Evolutionary conservation across 129 eudicot species (phyloP).

Genomic region (Apium graveolens): DNA sequence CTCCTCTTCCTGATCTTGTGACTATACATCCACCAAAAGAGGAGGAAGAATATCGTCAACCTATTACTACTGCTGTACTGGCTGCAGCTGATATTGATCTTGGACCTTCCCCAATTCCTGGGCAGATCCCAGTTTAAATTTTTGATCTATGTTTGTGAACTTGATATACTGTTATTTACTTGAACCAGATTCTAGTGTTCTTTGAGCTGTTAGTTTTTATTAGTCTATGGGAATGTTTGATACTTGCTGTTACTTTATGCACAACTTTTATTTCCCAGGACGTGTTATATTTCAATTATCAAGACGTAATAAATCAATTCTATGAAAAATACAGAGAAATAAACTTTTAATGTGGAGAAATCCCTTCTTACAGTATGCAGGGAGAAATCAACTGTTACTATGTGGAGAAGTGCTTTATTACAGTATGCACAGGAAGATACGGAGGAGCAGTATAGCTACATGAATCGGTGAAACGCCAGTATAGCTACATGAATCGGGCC

Average conservation of each 20-base stretch:
- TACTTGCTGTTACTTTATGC: not conserved
- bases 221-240: not conserved
- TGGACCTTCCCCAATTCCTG: conserved; percentile 13
- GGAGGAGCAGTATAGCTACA: too few relatives aligned
- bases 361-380: too few relatives aligned
- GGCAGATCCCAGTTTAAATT: conserved; percentile 1
- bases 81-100: conserved; percentile 27
- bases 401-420: too few relatives aligned
- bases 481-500: too few relatives aligned
- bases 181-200: not conserved
- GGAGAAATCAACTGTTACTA: too few relatives aligned
- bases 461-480: too few relatives aligned
- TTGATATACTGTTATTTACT: not conserved
- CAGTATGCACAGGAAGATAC: too few relatives aligned
- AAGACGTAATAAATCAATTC: too few relatives aligned
- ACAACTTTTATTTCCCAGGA: not conserved
- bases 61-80: not conserved
- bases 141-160: not conserved
- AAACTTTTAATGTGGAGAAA: too few relatives aligned
- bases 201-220: not conserved
- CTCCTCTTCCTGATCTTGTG: conserved; percentile 54
- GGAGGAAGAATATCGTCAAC: conserved; percentile 29
- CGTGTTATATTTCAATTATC: not conserved
- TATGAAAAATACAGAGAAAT: too few relatives aligned
- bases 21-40: conserved; percentile 57